Evolutionary conservation across 441 rosid genomes (phyloP).

Genomic region (Erodium chrysanthum): DNA sequence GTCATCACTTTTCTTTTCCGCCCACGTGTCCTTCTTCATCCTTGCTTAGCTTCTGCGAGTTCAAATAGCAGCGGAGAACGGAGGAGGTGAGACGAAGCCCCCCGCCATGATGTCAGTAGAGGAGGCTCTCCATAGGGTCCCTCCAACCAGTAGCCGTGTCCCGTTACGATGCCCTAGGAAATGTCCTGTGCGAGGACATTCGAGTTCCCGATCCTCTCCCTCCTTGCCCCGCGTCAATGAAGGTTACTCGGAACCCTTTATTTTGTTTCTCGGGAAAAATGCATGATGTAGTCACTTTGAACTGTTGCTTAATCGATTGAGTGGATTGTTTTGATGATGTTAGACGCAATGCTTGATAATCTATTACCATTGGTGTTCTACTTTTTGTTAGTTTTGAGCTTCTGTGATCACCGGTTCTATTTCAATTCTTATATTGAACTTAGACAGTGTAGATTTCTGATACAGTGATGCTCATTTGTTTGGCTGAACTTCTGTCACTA

Average conservation of each 20-base stretch:
- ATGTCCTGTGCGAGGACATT: constrained; percentile 70
- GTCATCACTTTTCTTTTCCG: too few relatives aligned
- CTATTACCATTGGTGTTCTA: background rate
- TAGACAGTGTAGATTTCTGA: background rate
- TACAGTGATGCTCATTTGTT: background rate
- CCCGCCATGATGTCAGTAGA: constrained; percentile 45
- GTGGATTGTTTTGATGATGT: background rate
- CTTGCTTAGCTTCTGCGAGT: too few relatives aligned
- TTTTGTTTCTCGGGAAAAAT: background rate
- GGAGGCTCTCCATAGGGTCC: constrained; percentile 48
- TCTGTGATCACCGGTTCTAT: background rate
- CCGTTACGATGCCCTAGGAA: constrained; percentile 61
- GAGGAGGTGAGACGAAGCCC: constrained; percentile 10
- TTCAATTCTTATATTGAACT: background rate
- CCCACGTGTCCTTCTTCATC: too few relatives aligned
- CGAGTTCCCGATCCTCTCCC: constrained; percentile 78
- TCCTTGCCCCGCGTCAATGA: constrained; percentile 83
- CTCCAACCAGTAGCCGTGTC: constrained; percentile 47
- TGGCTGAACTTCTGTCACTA: background rate
- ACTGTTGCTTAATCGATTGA: background rate
- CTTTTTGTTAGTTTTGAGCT: background rate
- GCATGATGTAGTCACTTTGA: background rate
- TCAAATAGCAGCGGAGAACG: constrained; percentile 5
- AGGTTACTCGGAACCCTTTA: constrained; percentile 29
- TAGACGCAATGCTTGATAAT: background rate